Evolutionary conservation across 257 asterid species (phyloP).

Genomic region (Nicotiana otophora): DNA sequence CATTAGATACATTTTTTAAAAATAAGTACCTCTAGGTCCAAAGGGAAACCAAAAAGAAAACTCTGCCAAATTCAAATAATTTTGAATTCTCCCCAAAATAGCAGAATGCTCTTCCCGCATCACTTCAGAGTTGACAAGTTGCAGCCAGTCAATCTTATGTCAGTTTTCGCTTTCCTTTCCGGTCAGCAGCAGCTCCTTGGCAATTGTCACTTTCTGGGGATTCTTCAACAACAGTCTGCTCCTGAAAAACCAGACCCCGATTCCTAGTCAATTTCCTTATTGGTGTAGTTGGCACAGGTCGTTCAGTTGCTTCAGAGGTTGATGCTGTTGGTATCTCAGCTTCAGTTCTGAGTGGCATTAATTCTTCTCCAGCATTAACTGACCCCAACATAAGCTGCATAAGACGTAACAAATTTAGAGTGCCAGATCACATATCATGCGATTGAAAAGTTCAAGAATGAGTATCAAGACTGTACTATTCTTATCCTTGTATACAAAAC

Average conservation of each 20-base stretch:
- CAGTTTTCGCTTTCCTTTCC: conserved; percentile 60
- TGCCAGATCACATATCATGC: neutral
- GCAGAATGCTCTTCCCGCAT: neutral
- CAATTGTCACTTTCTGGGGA: conserved; percentile 61
- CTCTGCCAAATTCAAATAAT: neutral
- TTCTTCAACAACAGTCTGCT: conserved; percentile 64
- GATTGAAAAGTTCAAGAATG: neutral
- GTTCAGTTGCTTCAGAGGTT: conserved; percentile 31
- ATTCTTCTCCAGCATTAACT: conserved; percentile 62
- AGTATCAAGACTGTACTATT: neutral
- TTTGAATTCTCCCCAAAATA: neutral
- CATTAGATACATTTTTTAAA: neutral
- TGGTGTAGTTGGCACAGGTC: conserved; percentile 51
- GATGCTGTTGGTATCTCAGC: conserved; percentile 12
- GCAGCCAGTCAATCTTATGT: neutral
- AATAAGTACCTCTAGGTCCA: neutral
- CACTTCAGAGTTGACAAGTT: neutral
- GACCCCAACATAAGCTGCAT: conserved; percentile 66
- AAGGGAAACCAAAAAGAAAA: neutral
- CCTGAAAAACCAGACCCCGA: conserved; percentile 74
- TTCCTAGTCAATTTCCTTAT: conserved; percentile 79
- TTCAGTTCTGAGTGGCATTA: conserved; percentile 71
- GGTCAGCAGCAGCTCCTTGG: conserved; percentile 41
- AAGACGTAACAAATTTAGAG: neutral
- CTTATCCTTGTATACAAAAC: neutral